These are phyloP conservation scores for Penstemon barbatus DNA, from an alignment of 257 asterid species.

Conservation along the genomic window DNA sequence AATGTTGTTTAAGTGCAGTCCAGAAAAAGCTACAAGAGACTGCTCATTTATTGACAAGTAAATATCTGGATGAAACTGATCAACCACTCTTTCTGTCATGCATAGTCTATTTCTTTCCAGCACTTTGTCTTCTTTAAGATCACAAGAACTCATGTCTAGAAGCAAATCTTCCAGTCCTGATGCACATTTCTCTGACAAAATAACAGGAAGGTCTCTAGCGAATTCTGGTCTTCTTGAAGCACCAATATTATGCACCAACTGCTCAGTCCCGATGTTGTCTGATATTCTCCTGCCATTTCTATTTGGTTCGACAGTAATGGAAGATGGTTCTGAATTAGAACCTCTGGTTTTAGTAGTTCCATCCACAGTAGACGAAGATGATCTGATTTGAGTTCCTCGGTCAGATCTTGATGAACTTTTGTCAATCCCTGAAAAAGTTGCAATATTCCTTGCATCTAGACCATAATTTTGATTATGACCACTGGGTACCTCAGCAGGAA, in stretches of 20 bases:
- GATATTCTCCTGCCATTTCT: slow-evolving; percentile 32
- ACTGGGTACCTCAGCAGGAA: slow-evolving; percentile 83
- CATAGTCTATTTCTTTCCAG: slow-evolving; percentile 35
- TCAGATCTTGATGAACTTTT: slow-evolving; percentile 36
- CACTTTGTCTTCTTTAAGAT: slow-evolving; percentile 37
- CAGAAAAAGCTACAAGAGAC: slow-evolving; percentile 45
- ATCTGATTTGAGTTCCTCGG: slow-evolving; percentile 32
- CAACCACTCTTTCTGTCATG: slow-evolving; percentile 36
- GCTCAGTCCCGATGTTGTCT: slow-evolving; percentile 35
- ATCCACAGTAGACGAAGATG: slow-evolving; percentile 35
- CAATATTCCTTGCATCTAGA: slow-evolving; percentile 49
- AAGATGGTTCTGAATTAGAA: slow-evolving; percentile 42
- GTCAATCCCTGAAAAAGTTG: slow-evolving; percentile 36
- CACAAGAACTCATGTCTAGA: slow-evolving; percentile 31
- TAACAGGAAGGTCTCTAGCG: slow-evolving; percentile 36
- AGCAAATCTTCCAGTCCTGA: slow-evolving; percentile 34
- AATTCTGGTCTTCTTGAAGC: slow-evolving; percentile 34
- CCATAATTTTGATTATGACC: slow-evolving; percentile 58
- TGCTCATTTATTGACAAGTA: slow-evolving; percentile 37
- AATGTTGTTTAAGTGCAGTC: slow-evolving; percentile 37
- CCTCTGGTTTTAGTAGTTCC: slow-evolving; percentile 30
- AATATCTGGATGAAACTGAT: slow-evolving; percentile 34
- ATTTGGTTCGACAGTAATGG: slow-evolving; percentile 34
- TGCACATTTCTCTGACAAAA: slow-evolving; percentile 37
- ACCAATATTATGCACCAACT: slow-evolving; percentile 39